Evolutionary conservation across 805 yeast species (phyloP), one percentile per base, ranked within the genome.

Genomic region (Yamadazyma endophytica): DNA sequence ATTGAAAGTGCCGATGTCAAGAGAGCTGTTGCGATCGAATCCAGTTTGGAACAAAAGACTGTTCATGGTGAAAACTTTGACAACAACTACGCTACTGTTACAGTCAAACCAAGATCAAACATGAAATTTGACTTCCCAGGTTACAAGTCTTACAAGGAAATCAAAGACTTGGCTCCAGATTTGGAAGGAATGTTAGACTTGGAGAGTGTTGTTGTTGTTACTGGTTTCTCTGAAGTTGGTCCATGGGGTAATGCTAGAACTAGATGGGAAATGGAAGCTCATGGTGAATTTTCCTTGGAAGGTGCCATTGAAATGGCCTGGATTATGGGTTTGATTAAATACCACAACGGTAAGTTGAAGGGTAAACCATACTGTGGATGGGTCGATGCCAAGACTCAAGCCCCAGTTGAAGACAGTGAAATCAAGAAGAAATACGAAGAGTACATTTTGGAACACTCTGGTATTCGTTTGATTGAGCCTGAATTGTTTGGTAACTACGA

Each of bases 181-280:
- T 73, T 92, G 51, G 89, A 84, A 59, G 96, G 96, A 38, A 70
- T 92, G 73, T 70, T 92, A 47, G 96, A 92, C 57, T 79, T 90
- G 55, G 97, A 89, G 57, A 77, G 78, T 46, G 92, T 88, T 37
- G 75, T 90, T 46, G 99, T 92, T 43, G 90, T 92, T 39, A 90
- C 98, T 28, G 99, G 99, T 66, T 92, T 90, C 70, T 72, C 96
- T 43, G 99, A 92, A 68, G 97, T 92, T 48, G 94, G 97, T 56
- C 98, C 98, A 53, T 94, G 97, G 96, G 98, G 98, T 77, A 88
- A 89, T 60, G 68, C 98, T 22, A 84, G 97, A 75, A 92, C 98
- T 35, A 79, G 98, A 74, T 92, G 98, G 98, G 97, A 92, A 66
- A 92, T 92, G 95, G 98, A 92, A 69, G 86, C 97, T 27, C 47